Evolutionary conservation across 202 grass and related monocot species (phyloP), one percentile per base, ranked within the genome.

Genomic region (Carex sylvatica): DNA sequence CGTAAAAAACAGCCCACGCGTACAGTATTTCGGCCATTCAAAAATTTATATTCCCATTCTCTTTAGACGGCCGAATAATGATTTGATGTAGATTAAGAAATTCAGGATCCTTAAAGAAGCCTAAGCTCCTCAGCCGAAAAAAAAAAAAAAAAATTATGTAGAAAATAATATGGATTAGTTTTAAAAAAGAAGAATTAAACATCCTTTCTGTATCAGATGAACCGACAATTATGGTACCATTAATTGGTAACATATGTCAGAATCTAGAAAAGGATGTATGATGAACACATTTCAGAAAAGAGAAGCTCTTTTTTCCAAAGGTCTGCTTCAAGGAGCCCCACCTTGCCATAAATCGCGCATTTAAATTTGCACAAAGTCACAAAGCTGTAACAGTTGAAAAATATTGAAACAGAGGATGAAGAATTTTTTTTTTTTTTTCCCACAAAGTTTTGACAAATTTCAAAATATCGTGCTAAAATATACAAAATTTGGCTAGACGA

Each of bases 191-290:
- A 2, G 28, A 74, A 6, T 1, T 1, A 52, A 52, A 74, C 10
- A 26, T 28, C 9, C 22, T 74, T 26, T 30, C 10, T 16, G 15
- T 74, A 46, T 74, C 22, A 74, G 64, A 44, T 42, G 35, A 28
- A 19, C 7, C 11, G 22, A 49, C 28, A 14, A 22, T 47, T 23
- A 23, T 71, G 46, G 19, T 28, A 74, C 30, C 12, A 38, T 74
- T 40, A 40, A 40, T 40, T 74, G 20, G 2, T 74, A 53, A 30
- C 70, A 74, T 53, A 52, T 74, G 70, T 74, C 70, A 74, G 70
- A 74, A 52, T 26, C 19, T 26, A 74, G 44, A 52, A 74, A 74
- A 74, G 42, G 20, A 74, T 74, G 70, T 51, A 72, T 74, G 70
- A 20, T 44, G 36, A 2, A 0, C 16, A 80, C 31, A 61, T 35